Evolutionary conservation across 179 eudicot genomes (phyloP).

Genomic region (Beta lomatogona): DNA sequence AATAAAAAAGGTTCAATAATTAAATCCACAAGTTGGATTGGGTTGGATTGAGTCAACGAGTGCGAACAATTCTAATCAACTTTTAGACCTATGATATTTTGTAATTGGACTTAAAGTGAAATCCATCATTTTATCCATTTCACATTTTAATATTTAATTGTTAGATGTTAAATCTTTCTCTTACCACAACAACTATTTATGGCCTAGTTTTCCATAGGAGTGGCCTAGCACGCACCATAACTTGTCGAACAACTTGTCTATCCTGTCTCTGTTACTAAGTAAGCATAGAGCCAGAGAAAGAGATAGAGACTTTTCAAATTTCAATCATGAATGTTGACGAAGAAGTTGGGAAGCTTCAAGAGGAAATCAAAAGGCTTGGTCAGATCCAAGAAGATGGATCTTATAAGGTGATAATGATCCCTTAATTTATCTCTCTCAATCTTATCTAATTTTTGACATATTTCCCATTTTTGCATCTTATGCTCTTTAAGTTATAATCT

Average conservation of each 20-base stretch:
- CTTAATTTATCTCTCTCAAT: neutral
- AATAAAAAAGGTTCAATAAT: too few species aligned
- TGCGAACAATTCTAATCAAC: too few species aligned
- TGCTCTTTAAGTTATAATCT: neutral
- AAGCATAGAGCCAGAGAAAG: neutral
- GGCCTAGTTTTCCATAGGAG: neutral
- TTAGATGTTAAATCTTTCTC: too few species aligned
- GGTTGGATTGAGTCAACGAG: too few species aligned
- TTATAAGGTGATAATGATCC: conserved; percentile 48
- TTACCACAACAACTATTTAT: too few species aligned
- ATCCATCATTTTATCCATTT: too few species aligned
- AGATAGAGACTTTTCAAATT: neutral
- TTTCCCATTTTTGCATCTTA: neutral
- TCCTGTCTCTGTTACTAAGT: neutral
- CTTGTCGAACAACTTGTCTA: neutral
- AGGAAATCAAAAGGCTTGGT: conserved; percentile 86
- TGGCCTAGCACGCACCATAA: neutral
- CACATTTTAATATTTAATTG: too few species aligned
- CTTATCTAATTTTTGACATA: neutral
- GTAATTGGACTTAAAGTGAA: too few species aligned
- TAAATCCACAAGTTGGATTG: too few species aligned
- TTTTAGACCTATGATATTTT: too few species aligned
- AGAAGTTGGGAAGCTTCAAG: conserved; percentile 71
- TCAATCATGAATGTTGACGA: conserved; percentile 80
- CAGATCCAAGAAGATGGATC: conserved; percentile 73